These are phyloP conservation scores for Pseudozyma sp. DNA, from an alignment of 1,284 basidiomycete species.

Conservation along the genomic window DNA sequence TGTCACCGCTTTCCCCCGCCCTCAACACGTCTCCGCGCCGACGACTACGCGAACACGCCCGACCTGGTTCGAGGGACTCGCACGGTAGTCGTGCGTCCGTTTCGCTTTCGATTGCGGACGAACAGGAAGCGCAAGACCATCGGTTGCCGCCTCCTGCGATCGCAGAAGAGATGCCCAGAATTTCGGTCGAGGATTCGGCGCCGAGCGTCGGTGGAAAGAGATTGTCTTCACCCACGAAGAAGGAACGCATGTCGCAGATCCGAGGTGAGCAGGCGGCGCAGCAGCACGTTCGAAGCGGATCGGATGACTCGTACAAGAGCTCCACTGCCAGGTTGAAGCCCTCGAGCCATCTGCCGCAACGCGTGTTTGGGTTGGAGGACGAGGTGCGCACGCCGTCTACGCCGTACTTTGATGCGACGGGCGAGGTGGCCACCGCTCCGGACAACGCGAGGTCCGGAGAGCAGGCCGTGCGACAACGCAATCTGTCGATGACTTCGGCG, in stretches of 20 bases:
- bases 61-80: slow-evolving; percentile 29
- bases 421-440: slow-evolving; percentile 5
- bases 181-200: slow-evolving; percentile 18
- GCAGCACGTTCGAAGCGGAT: slow-evolving; percentile 45
- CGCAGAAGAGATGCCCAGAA: slow-evolving; percentile 29
- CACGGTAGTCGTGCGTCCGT: slow-evolving; percentile 29
- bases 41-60: slow-evolving; percentile 7
- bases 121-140: slow-evolving; percentile 31
- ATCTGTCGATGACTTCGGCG: slow-evolving; percentile 11
- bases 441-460: slow-evolving; percentile 1
- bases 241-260: slow-evolving; percentile 7
- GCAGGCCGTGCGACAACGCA: not conserved
- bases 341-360: not conserved
- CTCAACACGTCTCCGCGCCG: slow-evolving; percentile 28
- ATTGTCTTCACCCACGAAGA: not conserved
- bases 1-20: slow-evolving; percentile 21
- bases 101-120: slow-evolving; percentile 44
- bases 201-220: not conserved
- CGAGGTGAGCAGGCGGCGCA: slow-evolving; percentile 7
- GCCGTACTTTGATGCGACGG: slow-evolving; percentile 57
- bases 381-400: slow-evolving; percentile 50
- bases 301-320: slow-evolving; percentile 49
- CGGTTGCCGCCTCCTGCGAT: slow-evolving; percentile 24
- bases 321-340: slow-evolving; percentile 20
- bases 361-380: slow-evolving; percentile 39